A percentile compares a stretch with the other conserved stretches of the same genome.
Conservation (phyloP, 768 basidiomycete species). For the Kwoniella newhampshirensis region DNA sequence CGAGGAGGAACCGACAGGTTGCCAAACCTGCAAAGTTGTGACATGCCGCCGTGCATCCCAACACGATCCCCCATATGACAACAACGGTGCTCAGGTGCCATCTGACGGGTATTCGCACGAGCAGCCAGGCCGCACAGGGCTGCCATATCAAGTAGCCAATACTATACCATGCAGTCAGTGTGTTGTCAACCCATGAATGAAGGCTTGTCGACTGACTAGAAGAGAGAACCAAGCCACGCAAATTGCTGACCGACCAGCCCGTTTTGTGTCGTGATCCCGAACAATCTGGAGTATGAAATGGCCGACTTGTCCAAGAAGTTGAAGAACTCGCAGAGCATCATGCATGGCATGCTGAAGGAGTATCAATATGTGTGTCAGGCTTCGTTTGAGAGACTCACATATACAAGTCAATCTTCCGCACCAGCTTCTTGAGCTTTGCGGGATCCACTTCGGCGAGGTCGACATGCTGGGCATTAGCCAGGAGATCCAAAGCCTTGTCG, state of each 20-base stretch:
- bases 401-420: neutral
- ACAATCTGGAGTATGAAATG: constrained; percentile 6
- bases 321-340: constrained; percentile 5
- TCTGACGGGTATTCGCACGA: neutral
- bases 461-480: neutral
- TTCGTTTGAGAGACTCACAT: too few species aligned
- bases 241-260: constrained; percentile 19
- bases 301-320: neutral
- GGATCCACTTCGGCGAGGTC: neutral
- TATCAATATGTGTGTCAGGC: neutral
- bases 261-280: constrained; percentile 9
- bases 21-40: constrained; percentile 6
- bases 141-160: neutral
- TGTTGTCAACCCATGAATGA: constrained; percentile 6
- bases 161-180: neutral
- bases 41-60: constrained; percentile 2
- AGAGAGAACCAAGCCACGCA: constrained; percentile 9
- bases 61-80: neutral
- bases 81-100: neutral
- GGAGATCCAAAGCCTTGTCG: constrained; percentile 1
- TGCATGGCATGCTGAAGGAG: neutral
- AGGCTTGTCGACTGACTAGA: constrained; percentile 5
- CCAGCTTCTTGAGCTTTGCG: neutral
- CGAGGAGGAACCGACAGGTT: constrained; percentile 3
- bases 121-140: neutral